Conservation (phyloP, 2,329 filamentous ascomycete genomes). For the Fusarium sp. region DNA sequence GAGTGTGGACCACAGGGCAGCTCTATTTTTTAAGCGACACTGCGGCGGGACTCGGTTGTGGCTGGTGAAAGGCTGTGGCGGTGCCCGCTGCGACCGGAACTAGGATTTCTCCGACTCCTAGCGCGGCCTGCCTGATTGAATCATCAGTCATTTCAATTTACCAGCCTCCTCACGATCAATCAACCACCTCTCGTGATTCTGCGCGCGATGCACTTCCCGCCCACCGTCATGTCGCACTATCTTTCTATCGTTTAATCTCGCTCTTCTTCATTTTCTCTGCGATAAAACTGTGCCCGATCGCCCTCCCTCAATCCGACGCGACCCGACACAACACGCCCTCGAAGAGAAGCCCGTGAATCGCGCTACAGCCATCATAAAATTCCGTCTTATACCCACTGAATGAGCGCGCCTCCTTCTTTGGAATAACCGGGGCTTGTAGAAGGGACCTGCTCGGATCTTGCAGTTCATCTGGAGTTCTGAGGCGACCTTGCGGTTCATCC, state of each 20-base stretch:
- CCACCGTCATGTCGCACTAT: not conserved
- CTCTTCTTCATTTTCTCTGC: not conserved
- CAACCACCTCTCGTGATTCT: not conserved
- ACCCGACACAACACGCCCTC: not conserved
- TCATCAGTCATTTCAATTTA: not conserved
- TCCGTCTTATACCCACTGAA: not conserved
- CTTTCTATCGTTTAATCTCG: not conserved
- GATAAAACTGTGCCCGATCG: not conserved
- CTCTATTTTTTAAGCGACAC: not conserved
- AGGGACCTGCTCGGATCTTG: slow-evolving; percentile 6
- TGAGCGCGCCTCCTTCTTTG: not conserved
- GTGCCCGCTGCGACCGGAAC: no score
- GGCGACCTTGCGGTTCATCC: slow-evolving; percentile 11
- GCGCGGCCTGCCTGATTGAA: not conserved
- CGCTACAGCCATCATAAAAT: not conserved
- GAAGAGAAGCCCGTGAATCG: not conserved
- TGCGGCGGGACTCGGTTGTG: not conserved
- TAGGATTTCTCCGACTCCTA: not conserved
- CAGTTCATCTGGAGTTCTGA: slow-evolving; percentile 13
- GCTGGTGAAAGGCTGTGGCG: not conserved
- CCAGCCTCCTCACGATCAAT: not conserved
- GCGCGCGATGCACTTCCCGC: not conserved
- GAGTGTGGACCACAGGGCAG: no score
- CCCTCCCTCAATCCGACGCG: not conserved
- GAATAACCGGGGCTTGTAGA: slow-evolving; percentile 19